Percentiles rank a stretch among this genome's conserved stretches.
These are phyloP conservation scores for Coniochaeta pulveracea DNA, from an alignment of 2,329 filamentous ascomycete species.

Conservation along the genomic window DNA sequence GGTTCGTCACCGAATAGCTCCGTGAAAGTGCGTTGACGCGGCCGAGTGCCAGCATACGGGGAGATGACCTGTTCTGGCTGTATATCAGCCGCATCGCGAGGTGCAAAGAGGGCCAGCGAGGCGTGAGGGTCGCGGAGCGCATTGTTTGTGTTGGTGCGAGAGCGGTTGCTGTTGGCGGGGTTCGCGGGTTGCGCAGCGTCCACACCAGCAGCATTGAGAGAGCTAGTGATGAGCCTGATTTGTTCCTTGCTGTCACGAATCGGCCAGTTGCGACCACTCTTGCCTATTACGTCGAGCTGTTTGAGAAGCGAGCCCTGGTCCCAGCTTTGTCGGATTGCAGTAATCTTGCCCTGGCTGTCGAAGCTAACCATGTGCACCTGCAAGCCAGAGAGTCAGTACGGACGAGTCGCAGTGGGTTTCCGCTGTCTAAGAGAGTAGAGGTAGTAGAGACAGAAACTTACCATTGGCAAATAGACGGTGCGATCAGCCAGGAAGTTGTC, in stretches of 20 bases:
- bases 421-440: no score
- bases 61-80: conserved; percentile 39
- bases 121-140: conserved; percentile 54
- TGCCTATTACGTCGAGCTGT: conserved; percentile 87
- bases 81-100: conserved; percentile 51
- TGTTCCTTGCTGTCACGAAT: conserved; percentile 83
- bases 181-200: conserved; percentile 4
- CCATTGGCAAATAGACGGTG: conserved; percentile 67
- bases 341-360: conserved; percentile 64
- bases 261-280: conserved; percentile 85
- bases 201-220: conserved; percentile 35
- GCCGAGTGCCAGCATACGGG: conserved; percentile 50
- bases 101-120: conserved; percentile 63
- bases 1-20: conserved; percentile 58
- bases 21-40: conserved; percentile 53
- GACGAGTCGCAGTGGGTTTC: neutral
- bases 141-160: conserved; percentile 41
- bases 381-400: conserved; percentile 2
- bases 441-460: conserved; percentile 34
- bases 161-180: conserved; percentile 23
- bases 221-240: conserved; percentile 59
- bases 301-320: conserved; percentile 90
- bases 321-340: conserved; percentile 84
- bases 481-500: conserved; percentile 89
- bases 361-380: conserved; percentile 86